Base-by-base conservation (phyloP, 2,329 filamentous ascomycete species). In the Hymenoscyphus repandus region DNA sequence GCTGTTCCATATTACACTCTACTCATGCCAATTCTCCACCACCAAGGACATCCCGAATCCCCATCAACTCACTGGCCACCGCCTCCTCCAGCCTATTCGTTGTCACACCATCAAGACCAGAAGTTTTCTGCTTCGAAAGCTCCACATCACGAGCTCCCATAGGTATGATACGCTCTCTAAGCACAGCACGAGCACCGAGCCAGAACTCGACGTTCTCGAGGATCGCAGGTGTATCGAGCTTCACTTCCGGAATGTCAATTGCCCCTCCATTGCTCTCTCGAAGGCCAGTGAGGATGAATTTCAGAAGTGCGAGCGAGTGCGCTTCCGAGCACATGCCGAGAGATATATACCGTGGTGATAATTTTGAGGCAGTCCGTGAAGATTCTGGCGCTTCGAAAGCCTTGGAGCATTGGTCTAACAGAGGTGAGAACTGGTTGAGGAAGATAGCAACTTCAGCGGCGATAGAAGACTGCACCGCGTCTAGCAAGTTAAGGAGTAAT, bases 401-500 rank as follows among this genome's bases (percentile, higher is more conserved):
- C 45, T 83, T 80, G 6, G 86, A 78, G 11, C 88, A 88, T 30
- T 88, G 81, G 38, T 73, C 70, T 9, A 99, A 76, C 52, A 97
- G 83, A 42, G 83, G 79, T 10, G 88, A 85, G 67, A 96, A 99
- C 65, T 90, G 86, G 64, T 95, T 95, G 27, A 99, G 76, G 65
- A 97, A 95, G 51, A 85, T 84, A 0, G 87, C 81, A 5, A 97
- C 82, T 68, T 99, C 93, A 0, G 85, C 82, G 0, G 90, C 91
- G 42, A 95, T 82, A 1, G 88, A 86, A 1, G 83, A 78, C 10
- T 90, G 90, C 15, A 99, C 82, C 10, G 88, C 83, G 52, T 86
- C 82, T 17, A 99, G 78, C 27, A 99, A 76, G 67, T 97, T 97
- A 40, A 99, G 78, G 53, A 92, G 85, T 15, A 99, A 73, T 0